phyloP scores from a whole-genome alignment of 106 monocot species.

The Dactylorhiza incarnata region DNA sequence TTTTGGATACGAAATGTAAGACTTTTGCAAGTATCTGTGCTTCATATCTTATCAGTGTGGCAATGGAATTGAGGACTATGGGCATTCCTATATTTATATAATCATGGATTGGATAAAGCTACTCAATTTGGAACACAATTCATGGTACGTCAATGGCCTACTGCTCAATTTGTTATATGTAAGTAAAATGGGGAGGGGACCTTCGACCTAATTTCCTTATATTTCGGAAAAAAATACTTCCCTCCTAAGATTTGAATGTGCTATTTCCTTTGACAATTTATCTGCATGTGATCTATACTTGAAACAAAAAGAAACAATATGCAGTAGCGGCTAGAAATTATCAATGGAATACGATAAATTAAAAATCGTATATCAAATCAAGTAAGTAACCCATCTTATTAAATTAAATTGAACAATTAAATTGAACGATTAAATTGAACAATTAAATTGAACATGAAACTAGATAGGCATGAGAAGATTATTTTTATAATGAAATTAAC shows the following conservation, averaged over 20 bases:
- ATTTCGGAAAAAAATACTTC: background rate
- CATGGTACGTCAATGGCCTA: too few relatives aligned
- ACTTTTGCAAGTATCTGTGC: too few relatives aligned
- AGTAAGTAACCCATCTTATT: background rate
- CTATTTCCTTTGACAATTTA: background rate
- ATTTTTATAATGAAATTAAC: constrained; percentile 2
- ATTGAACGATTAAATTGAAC: too few relatives aligned
- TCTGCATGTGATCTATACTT: background rate
- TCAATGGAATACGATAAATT: background rate
- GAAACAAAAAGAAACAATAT: background rate
- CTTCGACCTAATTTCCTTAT: background rate
- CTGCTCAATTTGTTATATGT: too few relatives aligned
- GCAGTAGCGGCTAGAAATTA: background rate
- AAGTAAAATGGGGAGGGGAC: too few relatives aligned
- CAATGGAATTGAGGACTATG: too few relatives aligned
- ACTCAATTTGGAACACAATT: too few relatives aligned
- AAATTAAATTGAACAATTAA: too few relatives aligned
- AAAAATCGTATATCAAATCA: background rate
- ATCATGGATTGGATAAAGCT: too few relatives aligned
- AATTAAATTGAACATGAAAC: background rate
- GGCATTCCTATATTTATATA: too few relatives aligned
- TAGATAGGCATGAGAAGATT: background rate
- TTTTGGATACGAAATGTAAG: too few relatives aligned
- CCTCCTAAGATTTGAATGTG: background rate
- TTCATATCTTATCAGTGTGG: too few relatives aligned